Evolutionary conservation across 2,329 filamentous ascomycete species (phyloP), one percentile per base, ranked within the genome.

Genomic region (Aspergillus cejpii): DNA sequence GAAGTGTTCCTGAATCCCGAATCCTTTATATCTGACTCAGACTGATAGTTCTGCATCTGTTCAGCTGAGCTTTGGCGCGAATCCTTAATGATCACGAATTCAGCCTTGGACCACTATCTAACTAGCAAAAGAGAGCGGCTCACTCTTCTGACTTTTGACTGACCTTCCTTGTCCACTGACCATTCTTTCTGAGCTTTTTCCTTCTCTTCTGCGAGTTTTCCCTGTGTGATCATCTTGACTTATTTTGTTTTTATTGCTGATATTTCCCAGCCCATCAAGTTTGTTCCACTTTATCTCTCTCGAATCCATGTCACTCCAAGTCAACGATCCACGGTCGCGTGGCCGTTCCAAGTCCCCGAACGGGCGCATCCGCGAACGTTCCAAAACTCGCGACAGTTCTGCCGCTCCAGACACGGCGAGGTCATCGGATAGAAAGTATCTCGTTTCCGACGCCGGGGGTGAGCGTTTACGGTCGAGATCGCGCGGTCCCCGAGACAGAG

Each of bases 341-440:
- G 65, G 64, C 49, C 64, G 71, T 43, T 73, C 70, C 49, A 72
- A 67, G 50, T 73, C 70, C 26, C 70, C 69, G 26, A 56, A 64
- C 44, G 66, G 68, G 21, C 62, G 63, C 24, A 61, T 53, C 49
- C 59, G 65, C 36, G 69, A 71, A 34, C 67, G 67, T 47, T 71
- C 69, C 37, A 63, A 63, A 42, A 71, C 69, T 55, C 69, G 69
- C 60, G 67, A 71, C 49, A 58, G 47, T 41, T 64, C 60, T 20
- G 60, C 64, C 17, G 55, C 60, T 8, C 54, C 61, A 47, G 52
- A 62, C 20, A 48, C 52, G 47, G 37, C 52, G 42, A 45, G 54
- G 45, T 21, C 23, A 15, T 42, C 37, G 40, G 24, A 45, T 21
- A 57, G 47, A 34, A 51, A 60, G 26, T 62, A 59, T 53, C 59